phyloP scores from a whole-genome alignment of 2,329 filamentous ascomycete species.

The Trichoderma breve region DNA sequence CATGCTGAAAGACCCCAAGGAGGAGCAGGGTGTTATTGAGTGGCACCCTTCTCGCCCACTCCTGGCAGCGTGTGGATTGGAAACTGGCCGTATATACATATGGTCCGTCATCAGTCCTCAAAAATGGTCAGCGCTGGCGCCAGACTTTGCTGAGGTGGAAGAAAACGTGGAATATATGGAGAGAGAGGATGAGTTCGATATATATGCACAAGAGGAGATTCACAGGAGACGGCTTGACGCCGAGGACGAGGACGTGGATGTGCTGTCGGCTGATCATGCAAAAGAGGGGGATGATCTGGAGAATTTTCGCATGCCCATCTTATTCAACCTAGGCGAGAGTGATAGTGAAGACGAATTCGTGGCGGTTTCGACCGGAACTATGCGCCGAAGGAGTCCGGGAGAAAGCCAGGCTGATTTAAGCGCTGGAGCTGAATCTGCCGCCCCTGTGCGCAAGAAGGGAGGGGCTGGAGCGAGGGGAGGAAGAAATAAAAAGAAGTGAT shows the following conservation, averaged over 20 bases:
- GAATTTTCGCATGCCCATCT: constrained; percentile 85
- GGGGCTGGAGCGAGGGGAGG: constrained; percentile 37
- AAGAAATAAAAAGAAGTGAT: constrained; percentile 36
- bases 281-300: constrained; percentile 59
- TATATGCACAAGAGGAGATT: constrained; percentile 91
- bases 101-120: constrained; percentile 96
- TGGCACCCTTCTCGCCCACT: constrained; percentile 91
- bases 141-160: constrained; percentile 95
- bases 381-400: constrained; percentile 80
- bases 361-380: constrained; percentile 70
- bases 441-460: constrained; percentile 42
- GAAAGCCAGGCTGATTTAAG: constrained; percentile 55
- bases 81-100: constrained; percentile 89
- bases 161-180: constrained; percentile 98
- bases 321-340: constrained; percentile 89
- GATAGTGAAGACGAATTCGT: constrained; percentile 91
- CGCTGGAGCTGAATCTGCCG: constrained; percentile 54
- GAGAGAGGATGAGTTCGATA: constrained; percentile 95
- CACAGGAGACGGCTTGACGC: constrained; percentile 85
- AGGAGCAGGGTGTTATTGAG: constrained; percentile 94
- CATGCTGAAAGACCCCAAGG: constrained; percentile 93
- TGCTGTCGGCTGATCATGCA: constrained; percentile 67
- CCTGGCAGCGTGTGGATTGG: constrained; percentile 86
- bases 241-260: constrained; percentile 92
- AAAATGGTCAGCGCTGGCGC: constrained; percentile 93